phyloP scores from a whole-genome alignment of 2,329 filamentous ascomycete genomes.

The Sclerotinia borealis region DNA sequence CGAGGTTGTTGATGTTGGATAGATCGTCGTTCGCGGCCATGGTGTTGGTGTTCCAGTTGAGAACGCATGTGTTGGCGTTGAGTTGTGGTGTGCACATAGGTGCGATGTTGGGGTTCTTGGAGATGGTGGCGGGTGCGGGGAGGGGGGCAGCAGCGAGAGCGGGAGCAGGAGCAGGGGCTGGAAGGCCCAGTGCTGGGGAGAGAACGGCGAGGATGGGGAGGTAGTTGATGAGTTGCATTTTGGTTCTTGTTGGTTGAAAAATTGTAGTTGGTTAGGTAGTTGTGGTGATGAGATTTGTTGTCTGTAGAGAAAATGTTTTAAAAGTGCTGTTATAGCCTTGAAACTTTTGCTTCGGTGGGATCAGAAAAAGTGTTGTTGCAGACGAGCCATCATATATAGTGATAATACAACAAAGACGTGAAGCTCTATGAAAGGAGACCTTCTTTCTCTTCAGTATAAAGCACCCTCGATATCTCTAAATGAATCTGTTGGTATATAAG shows the following conservation, averaged over 20 bases:
- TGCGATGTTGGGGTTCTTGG: neutral
- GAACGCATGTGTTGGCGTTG: neutral
- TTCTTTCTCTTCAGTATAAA: neutral
- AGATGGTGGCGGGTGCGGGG: neutral
- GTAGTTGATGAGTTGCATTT: slow-evolving; percentile 6
- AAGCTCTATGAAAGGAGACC: neutral
- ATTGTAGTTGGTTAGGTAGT: neutral
- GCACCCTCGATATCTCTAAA: neutral
- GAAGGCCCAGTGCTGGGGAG: neutral
- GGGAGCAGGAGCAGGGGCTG: neutral
- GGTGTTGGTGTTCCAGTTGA: slow-evolving; percentile 8
- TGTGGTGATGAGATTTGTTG: neutral
- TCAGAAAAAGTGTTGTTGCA: neutral
- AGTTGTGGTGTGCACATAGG: neutral
- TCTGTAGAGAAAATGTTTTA: neutral
- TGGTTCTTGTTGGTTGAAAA: neutral
- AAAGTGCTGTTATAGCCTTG: neutral
- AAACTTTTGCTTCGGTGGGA: neutral
- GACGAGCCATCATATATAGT: neutral
- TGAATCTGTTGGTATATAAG: neutral
- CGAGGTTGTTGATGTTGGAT: neutral
- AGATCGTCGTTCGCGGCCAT: slow-evolving; percentile 7
- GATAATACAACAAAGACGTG: neutral
- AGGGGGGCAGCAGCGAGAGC: neutral
- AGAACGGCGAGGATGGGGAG: neutral